Percentiles rank a stretch among this genome's conserved stretches.
Evolutionary conservation across 495 filamentous ascomycete species (phyloP).

Genomic region (Penicillium arizonense): DNA sequence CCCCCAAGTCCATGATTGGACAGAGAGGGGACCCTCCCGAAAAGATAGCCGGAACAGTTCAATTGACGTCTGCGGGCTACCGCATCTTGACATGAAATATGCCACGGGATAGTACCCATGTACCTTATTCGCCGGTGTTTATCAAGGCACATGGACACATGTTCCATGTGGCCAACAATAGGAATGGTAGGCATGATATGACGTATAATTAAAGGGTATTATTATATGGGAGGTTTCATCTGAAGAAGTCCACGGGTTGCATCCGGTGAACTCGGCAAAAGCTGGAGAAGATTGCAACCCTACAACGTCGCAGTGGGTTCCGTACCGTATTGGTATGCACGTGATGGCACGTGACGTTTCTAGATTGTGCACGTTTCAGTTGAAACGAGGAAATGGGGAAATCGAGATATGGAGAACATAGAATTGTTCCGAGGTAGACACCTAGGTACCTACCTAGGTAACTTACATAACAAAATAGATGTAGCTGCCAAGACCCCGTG

Average conservation of each 20-base stretch:
- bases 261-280: constrained; percentile 32
- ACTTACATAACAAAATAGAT: neutral
- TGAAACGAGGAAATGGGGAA: neutral
- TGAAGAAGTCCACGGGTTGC: constrained; percentile 26
- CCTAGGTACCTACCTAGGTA: neutral
- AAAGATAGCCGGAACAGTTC: neutral
- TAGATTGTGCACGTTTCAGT: neutral
- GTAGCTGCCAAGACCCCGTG: too few species aligned
- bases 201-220: constrained; percentile 1
- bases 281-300: constrained; percentile 21
- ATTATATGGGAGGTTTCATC: constrained; percentile 20
- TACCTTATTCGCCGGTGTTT: constrained; percentile 9
- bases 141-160: constrained; percentile 1
- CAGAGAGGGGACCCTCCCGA: neutral
- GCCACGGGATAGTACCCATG: constrained; percentile 1
- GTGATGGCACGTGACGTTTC: neutral
- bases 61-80: neutral
- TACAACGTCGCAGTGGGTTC: constrained; percentile 21
- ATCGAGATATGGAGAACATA: constrained; percentile 1
- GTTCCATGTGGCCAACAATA: constrained; percentile 23
- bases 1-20: constrained; percentile 5
- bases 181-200: neutral
- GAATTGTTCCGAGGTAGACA: too few species aligned
- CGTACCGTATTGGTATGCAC: constrained; percentile 17
- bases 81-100: neutral